Evolutionary conservation across 768 basidiomycete species (phyloP).

Genomic region (Tricholoma terreum): DNA sequence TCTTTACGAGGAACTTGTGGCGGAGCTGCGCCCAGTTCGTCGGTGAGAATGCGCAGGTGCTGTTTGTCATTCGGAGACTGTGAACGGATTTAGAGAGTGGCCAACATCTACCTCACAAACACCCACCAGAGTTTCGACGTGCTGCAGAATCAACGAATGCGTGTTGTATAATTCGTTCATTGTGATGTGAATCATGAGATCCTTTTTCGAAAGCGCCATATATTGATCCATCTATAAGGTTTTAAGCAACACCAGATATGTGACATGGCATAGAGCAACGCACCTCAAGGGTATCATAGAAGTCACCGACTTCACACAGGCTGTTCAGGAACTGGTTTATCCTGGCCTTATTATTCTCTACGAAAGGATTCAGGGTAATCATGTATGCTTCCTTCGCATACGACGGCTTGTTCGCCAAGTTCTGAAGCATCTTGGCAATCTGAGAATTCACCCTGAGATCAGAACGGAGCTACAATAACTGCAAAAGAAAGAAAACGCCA

Average conservation of each 20-base stretch:
- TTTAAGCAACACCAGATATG: neutral
- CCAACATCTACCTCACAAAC: neutral
- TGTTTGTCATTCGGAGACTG: conserved; percentile 98
- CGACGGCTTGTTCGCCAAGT: conserved; percentile 97
- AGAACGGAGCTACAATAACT: conserved; percentile 2
- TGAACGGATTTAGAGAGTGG: conserved; percentile 1
- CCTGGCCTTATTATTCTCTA: conserved; percentile 96
- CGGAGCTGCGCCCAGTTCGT: conserved; percentile 93
- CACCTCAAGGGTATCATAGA: conserved; percentile 98
- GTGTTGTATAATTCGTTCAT: conserved; percentile 99
- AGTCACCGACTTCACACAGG: conserved; percentile 97
- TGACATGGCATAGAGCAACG: conserved; percentile 14
- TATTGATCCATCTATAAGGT: conserved; percentile 94
- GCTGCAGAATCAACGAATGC: conserved; percentile 91
- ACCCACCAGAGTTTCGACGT: conserved; percentile 89
- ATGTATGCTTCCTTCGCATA: conserved; percentile 98
- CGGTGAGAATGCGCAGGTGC: conserved; percentile 92
- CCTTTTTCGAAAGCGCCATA: conserved; percentile 99
- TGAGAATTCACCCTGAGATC: conserved; percentile 25
- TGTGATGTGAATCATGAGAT: conserved; percentile 96
- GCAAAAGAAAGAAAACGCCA: conserved; percentile 24
- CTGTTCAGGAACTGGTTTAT: conserved; percentile 98
- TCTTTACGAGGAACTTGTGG: conserved; percentile 97
- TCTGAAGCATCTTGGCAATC: conserved; percentile 99
- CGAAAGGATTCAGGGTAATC: conserved; percentile 97